Evolutionary conservation across 1,284 basidiomycete genomes (phyloP), one percentile per base, ranked within the genome.

Genomic region (Cutaneotrichosporon spelunceum): DNA sequence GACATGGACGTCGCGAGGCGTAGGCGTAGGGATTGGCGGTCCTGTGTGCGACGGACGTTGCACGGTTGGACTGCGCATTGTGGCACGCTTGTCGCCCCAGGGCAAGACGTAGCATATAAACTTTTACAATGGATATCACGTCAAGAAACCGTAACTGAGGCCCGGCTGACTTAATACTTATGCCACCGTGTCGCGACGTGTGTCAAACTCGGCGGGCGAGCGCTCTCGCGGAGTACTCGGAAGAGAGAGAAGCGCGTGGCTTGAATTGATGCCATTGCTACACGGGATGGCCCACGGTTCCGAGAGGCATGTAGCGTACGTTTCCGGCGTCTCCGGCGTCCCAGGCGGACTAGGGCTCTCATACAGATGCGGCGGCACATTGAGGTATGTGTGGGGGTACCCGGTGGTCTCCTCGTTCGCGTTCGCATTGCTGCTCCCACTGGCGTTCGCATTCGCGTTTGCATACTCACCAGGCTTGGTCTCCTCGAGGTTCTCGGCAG

Each of bases 1-100:
- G 45, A 14, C 45, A 26, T 24, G 3, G 23, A 14, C 45, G 9
- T 24, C 4, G 23, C 10, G 23, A 10, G 45, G 21, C 23, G 45
- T 48, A 10, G 45, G 21, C 23, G 45, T 48, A 48, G 50, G 21
- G 30, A 34, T 53, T 30, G 50, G 50, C 50, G 50, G 50, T 23
- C 14, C 33, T 8, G 30, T 11, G 30, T 30, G 50, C 24, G 19
- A n/a, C 39, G 19, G 19, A 42, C 19, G 9, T 19, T 42, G 39
- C 39, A 19, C 19, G 19, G 19, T 5, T n/a, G 39, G 39, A 42
- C 4, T 7, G 19, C 39, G 39, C 39, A n/a, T 19, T 19, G 4
- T 42, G 39, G 39, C 19, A 42, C 19, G 39, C 19, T 42, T 7
- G 7, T 19, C 4, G 39, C 39, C n/a, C 39, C 4, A 42, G 39